These are phyloP conservation scores for Madurella mycetomatis DNA, from an alignment of 2,329 filamentous ascomycete species.

Conservation along the genomic window DNA sequence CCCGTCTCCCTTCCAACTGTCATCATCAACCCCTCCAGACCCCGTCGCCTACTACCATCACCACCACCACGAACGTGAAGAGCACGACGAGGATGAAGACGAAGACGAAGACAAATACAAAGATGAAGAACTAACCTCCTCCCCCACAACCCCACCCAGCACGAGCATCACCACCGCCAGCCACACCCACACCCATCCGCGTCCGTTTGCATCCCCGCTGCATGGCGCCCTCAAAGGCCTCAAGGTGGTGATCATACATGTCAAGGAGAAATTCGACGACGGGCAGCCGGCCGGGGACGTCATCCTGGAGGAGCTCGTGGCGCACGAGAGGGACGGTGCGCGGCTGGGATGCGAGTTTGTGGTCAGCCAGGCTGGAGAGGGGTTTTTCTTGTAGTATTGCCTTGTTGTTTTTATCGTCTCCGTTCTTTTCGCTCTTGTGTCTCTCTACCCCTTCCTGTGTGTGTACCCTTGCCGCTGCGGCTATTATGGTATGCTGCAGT, in stretches of 20 bases:
- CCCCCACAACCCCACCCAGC: neutral
- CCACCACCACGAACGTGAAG: neutral
- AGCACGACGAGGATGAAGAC: too few species aligned
- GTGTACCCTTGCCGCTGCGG: too few species aligned
- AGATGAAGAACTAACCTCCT: neutral
- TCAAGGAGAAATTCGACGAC: slow-evolving; percentile 81
- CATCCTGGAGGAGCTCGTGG: slow-evolving; percentile 66
- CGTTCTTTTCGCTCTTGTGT: too few species aligned
- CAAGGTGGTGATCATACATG: slow-evolving; percentile 82
- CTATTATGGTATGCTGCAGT: too few species aligned
- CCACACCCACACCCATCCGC: slow-evolving; percentile 1
- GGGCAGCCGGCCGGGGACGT: slow-evolving; percentile 58
- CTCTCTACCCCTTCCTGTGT: too few species aligned
- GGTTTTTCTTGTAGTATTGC: slow-evolving; percentile 43
- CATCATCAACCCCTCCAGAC: neutral
- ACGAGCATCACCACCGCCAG: slow-evolving; percentile 4
- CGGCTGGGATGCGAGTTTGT: slow-evolving; percentile 76
- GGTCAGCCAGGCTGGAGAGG: slow-evolving; percentile 63
- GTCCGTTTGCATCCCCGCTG: slow-evolving; percentile 32
- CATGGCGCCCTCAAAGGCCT: slow-evolving; percentile 56
- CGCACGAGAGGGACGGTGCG: slow-evolving; percentile 56
- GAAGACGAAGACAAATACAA: neutral
- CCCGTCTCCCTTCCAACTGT: neutral
- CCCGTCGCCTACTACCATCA: neutral
- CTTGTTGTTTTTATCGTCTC: too few species aligned